Percentiles rank a stretch among this genome's conserved stretches.
Conservation (phyloP, 108 stramenopile species). For the Aurantiochytrium sp. region DNA sequence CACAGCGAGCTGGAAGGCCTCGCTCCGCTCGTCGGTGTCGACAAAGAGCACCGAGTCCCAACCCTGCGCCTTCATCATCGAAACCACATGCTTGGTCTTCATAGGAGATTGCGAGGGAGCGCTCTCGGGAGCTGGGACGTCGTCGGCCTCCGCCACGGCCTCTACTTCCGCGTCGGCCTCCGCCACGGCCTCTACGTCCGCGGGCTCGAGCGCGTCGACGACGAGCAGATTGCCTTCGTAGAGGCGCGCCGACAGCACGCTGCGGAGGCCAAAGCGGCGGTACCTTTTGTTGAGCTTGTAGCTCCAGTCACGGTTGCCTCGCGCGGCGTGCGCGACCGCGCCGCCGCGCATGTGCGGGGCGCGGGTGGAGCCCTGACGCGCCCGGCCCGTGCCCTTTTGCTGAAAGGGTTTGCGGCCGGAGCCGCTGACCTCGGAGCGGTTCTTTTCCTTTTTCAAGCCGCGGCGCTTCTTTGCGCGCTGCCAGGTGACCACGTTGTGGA, state of each 20-base stretch:
- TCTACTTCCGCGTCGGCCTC: too few species aligned
- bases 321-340: not conserved
- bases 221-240: not conserved
- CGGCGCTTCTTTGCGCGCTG: not conserved
- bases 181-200: not conserved
- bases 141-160: too few species aligned
- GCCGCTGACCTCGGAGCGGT: not conserved
- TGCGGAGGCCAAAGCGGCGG: not conserved
- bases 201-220: not conserved
- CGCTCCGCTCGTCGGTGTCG: not conserved
- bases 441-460: not conserved
- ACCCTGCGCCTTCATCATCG: not conserved
- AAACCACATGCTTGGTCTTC: not conserved
- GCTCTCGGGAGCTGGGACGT: too few species aligned
- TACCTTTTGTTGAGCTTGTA: not conserved
- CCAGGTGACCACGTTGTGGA: constrained; percentile 24
- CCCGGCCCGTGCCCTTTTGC: constrained; percentile 33
- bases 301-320: not conserved
- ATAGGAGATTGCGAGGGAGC: too few species aligned
- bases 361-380: constrained; percentile 25
- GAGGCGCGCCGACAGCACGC: not conserved
- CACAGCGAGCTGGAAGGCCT: not conserved
- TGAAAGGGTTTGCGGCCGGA: constrained; percentile 1
- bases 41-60: not conserved
- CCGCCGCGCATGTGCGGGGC: constrained; percentile 15